Conservation (phyloP, 192 early-diverging fungal species). For the Dispira parvispora region DNA sequence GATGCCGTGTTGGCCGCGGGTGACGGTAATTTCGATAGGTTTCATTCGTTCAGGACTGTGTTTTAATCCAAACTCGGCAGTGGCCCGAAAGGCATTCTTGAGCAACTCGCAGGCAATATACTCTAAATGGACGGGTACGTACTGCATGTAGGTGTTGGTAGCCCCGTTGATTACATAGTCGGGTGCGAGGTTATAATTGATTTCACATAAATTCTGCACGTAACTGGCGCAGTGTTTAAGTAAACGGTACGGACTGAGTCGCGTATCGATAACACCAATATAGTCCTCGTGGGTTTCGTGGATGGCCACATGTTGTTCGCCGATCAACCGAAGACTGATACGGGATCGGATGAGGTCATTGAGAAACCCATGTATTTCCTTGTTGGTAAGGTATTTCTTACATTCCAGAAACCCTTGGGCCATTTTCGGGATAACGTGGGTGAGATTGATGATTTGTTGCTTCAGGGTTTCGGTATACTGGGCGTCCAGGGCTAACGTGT, state of each 20-base stretch:
- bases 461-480: conserved; percentile 55
- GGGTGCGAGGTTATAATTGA: conserved; percentile 77
- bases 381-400: conserved; percentile 66
- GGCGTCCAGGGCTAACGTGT: conserved; percentile 31
- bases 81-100: conserved; percentile 81
- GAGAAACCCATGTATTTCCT: conserved; percentile 52
- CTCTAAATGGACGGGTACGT: conserved; percentile 84
- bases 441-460: conserved; percentile 55
- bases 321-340: conserved; percentile 81
- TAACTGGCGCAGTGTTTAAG: conserved; percentile 49
- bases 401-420: conserved; percentile 85
- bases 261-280: conserved; percentile 79
- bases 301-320: conserved; percentile 76
- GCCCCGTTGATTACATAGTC: conserved; percentile 42
- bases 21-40: conserved; percentile 72
- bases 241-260: conserved; percentile 37
- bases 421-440: conserved; percentile 78
- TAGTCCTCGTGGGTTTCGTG: conserved; percentile 17
- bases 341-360: conserved; percentile 80
- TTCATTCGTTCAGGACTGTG: conserved; percentile 31
- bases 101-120: conserved; percentile 84
- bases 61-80: conserved; percentile 49
- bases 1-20: conserved; percentile 56
- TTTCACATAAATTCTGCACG: conserved; percentile 73
- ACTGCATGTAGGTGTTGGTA: conserved; percentile 29